These are phyloP conservation scores for Rhinocladiella similis DNA, from an alignment of 2,329 filamentous ascomycete species.

Conservation along the genomic window DNA sequence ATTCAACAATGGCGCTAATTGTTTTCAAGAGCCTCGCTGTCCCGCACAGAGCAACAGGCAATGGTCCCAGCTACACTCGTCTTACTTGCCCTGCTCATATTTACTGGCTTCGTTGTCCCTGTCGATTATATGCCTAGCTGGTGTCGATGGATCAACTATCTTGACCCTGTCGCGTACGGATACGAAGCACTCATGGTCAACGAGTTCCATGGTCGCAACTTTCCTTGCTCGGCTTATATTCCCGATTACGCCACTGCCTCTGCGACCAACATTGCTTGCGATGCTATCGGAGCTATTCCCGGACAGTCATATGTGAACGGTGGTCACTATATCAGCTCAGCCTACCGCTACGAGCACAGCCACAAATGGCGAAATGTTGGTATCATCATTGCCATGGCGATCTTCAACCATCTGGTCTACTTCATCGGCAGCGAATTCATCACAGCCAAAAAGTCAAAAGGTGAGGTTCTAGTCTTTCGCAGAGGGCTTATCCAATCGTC, in stretches of 20 bases:
- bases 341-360: conserved; percentile 57
- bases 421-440: conserved; percentile 64
- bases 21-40: conserved; percentile 54
- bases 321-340: conserved; percentile 56
- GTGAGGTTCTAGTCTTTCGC: conserved; percentile 73
- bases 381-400: conserved; percentile 64
- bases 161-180: conserved; percentile 66
- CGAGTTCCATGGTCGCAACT: conserved; percentile 64
- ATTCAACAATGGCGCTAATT: conserved; percentile 57
- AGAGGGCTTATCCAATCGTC: conserved; percentile 62
- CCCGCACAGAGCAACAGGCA: conserved; percentile 62
- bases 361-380: conserved; percentile 72
- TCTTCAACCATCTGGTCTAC: conserved; percentile 64
- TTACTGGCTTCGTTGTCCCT: conserved; percentile 66
- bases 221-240: conserved; percentile 54
- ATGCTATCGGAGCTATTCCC: conserved; percentile 56
- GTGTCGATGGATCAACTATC: conserved; percentile 67
- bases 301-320: conserved; percentile 58
- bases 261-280: conserved; percentile 70
- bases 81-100: conserved; percentile 61
- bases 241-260: conserved; percentile 50
- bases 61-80: conserved; percentile 56
- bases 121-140: conserved; percentile 61
- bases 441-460: conserved; percentile 69
- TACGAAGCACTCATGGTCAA: conserved; percentile 62